A percentile compares a stretch with the other conserved stretches of the same genome.
phyloP scores from a whole-genome alignment of 1,284 basidiomycete genomes.

The Afroboletus lepidellus region DNA sequence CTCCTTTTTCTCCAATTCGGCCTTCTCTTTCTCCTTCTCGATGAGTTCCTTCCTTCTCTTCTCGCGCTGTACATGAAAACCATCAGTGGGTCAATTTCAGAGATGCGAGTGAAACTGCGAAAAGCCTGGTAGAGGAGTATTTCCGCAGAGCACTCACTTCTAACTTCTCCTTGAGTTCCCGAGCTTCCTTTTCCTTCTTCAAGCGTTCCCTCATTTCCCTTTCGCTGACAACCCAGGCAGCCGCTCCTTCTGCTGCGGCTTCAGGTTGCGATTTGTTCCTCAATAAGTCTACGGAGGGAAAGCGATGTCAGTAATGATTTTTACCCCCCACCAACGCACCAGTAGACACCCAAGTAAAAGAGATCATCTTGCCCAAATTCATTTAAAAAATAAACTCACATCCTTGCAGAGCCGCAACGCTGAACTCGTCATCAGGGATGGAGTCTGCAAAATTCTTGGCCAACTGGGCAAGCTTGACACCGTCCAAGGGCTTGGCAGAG shows the following conservation, averaged over 20 bases:
- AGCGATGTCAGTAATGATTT: slow-evolving; percentile 19
- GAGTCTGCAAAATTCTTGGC: slow-evolving; percentile 73
- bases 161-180: slow-evolving; percentile 59
- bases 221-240: slow-evolving; percentile 69
- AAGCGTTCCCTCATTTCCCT: slow-evolving; percentile 68
- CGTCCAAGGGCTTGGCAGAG: slow-evolving; percentile 62
- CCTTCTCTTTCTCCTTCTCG: slow-evolving; percentile 44
- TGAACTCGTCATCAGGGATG: slow-evolving; percentile 78
- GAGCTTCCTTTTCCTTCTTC: slow-evolving; percentile 65
- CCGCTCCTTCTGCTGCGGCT: slow-evolving; percentile 60
- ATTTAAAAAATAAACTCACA: slow-evolving; percentile 52
- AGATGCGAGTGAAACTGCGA: slow-evolving; percentile 4
- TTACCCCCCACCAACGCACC: slow-evolving; percentile 13
- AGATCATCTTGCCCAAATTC: slow-evolving; percentile 2
- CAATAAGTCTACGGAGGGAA: slow-evolving; percentile 55
- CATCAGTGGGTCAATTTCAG: slow-evolving; percentile 17
- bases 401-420: slow-evolving; percentile 82
- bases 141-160: slow-evolving; percentile 47
- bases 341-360: slow-evolving; percentile 10
- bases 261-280: slow-evolving; percentile 80
- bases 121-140: slow-evolving; percentile 15
- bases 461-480: slow-evolving; percentile 55
- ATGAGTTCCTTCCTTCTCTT: slow-evolving; percentile 53
- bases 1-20: slow-evolving; percentile 38
- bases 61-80: slow-evolving; percentile 45